phyloP scores from a whole-genome alignment of 768 basidiomycete species.

The Podaxis sp. region DNA sequence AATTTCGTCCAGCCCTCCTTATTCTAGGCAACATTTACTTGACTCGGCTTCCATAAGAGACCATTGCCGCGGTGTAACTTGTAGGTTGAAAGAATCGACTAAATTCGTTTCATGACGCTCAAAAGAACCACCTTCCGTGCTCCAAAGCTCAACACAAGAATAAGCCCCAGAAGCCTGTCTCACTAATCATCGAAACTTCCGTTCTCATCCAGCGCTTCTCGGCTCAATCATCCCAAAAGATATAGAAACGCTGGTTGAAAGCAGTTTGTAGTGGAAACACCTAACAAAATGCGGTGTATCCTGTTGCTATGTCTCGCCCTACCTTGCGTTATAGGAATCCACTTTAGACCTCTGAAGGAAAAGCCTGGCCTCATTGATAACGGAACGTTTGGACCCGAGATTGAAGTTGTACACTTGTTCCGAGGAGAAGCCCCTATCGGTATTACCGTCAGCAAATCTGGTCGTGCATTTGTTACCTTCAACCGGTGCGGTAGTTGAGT shows the following conservation, averaged over 20 bases:
- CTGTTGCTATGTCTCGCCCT: not conserved
- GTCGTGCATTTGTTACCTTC: constrained; percentile 17
- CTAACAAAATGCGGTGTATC: not conserved
- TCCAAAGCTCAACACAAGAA: not conserved
- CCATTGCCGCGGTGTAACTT: too few relatives aligned
- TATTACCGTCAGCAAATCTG: constrained; percentile 20
- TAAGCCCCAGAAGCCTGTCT: not conserved
- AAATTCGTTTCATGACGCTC: not conserved
- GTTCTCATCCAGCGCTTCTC: not conserved
- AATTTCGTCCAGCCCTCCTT: too few relatives aligned
- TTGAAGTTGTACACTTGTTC: constrained; percentile 20
- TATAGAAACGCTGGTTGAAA: not conserved
- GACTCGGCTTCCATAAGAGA: too few relatives aligned
- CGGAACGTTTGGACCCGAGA: constrained; percentile 18
- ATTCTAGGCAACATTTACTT: too few relatives aligned
- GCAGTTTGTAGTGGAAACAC: not conserved
- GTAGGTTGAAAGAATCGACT: too few relatives aligned
- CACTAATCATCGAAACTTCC: not conserved
- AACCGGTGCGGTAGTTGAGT: constrained; percentile 14
- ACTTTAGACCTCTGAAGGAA: constrained; percentile 2
- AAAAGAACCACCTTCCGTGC: not conserved
- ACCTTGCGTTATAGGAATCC: not conserved
- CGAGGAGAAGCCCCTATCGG: constrained; percentile 27
- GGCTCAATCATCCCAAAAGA: not conserved
- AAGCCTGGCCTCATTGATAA: constrained; percentile 20